Evolutionary conservation across 2,329 filamentous ascomycete genomes (phyloP).

Genomic region (Dryadomyces quercus-mongolicae): DNA sequence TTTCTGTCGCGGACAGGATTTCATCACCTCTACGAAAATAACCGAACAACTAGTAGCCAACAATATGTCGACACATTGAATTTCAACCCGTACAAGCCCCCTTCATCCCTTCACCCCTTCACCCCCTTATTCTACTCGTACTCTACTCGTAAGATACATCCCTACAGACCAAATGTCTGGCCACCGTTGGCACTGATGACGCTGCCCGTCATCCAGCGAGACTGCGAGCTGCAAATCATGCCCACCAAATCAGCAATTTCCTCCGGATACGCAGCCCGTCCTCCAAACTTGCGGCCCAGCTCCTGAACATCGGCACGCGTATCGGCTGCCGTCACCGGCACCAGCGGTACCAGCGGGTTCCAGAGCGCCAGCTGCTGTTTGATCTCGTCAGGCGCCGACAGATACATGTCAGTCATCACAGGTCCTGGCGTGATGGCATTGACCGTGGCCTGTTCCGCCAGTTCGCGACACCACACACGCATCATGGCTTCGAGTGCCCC

Average conservation of each 20-base stretch:
- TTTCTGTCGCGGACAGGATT: too few species aligned
- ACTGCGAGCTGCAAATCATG: constrained; percentile 61
- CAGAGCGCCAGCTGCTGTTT: constrained; percentile 27
- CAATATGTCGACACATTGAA: too few species aligned
- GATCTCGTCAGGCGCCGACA: constrained; percentile 28
- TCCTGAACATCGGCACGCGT: constrained; percentile 50
- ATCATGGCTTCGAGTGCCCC: constrained; percentile 47
- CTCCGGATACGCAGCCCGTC: constrained; percentile 49
- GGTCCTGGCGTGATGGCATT: constrained; percentile 46
- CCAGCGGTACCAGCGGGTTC: constrained; percentile 45
- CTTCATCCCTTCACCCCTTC: too few species aligned
- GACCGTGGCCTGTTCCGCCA: constrained; percentile 38
- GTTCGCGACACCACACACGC: constrained; percentile 44
- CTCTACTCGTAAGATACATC: too few species aligned
- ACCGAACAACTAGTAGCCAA: too few species aligned
- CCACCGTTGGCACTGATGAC: constrained; percentile 73
- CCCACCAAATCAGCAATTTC: constrained; percentile 67
- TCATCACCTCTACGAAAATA: too few species aligned
- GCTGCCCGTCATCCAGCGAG: constrained; percentile 66
- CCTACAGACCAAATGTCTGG: too few species aligned
- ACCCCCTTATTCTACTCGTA: too few species aligned
- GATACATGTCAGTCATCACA: constrained; percentile 40
- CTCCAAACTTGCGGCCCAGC: constrained; percentile 35
- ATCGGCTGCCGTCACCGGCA: constrained; percentile 43
- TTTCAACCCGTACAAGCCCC: too few species aligned